phyloP scores from a whole-genome alignment of 2,329 filamentous ascomycete species.

The Grosmannia penicillata region DNA sequence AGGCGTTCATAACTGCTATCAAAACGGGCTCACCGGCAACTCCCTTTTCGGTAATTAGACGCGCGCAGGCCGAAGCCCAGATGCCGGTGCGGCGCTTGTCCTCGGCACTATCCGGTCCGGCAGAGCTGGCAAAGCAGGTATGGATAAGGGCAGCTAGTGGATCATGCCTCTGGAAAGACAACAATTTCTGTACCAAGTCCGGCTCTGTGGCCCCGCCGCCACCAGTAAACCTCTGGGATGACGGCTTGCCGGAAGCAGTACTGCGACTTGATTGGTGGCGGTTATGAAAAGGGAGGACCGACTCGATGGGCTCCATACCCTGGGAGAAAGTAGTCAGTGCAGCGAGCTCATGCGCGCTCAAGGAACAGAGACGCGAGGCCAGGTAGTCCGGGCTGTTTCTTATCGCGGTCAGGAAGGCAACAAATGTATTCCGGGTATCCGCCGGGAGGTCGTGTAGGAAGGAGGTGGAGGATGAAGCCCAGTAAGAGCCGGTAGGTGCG shows the following conservation, averaged over 20 bases:
- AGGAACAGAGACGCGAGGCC: constrained; percentile 62
- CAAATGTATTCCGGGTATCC: constrained; percentile 57
- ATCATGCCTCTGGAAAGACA: constrained; percentile 82
- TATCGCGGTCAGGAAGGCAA: constrained; percentile 68
- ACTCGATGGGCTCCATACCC: constrained; percentile 67
- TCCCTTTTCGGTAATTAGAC: constrained; percentile 64
- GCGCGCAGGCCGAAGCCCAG: constrained; percentile 80
- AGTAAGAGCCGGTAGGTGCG: background rate
- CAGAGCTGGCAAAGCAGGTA: constrained; percentile 78
- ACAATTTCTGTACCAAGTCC: constrained; percentile 59
- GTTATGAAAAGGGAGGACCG: constrained; percentile 57
- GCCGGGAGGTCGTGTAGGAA: constrained; percentile 62
- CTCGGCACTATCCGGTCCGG: constrained; percentile 68
- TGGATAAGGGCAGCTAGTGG: constrained; percentile 73
- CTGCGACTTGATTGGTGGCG: constrained; percentile 28
- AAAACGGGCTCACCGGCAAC: constrained; percentile 67
- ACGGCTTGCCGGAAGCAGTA: constrained; percentile 13
- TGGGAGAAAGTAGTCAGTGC: constrained; percentile 67
- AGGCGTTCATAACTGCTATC: constrained; percentile 72
- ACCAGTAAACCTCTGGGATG: background rate
- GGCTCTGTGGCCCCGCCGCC: constrained; percentile 3
- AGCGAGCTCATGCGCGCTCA: constrained; percentile 63
- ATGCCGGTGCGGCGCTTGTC: constrained; percentile 66
- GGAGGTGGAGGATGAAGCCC: constrained; percentile 26
- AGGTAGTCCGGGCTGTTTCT: constrained; percentile 80